Conservation (phyloP, 2,329 filamentous ascomycete genomes). For the Seiridium unicorne region DNA sequence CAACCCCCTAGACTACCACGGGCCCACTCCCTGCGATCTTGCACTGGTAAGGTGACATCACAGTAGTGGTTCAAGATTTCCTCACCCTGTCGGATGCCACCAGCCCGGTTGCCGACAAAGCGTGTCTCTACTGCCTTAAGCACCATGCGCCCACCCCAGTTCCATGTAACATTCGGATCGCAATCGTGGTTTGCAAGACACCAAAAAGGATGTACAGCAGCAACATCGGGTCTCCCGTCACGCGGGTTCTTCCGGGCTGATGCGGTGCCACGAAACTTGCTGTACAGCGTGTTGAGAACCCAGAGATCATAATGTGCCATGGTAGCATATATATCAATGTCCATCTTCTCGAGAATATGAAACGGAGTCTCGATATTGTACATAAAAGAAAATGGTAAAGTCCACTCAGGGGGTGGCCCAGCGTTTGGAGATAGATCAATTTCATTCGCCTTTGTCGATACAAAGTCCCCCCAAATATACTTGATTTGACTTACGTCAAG, state of each 20-base stretch:
- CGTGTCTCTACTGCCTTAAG: slow-evolving; percentile 62
- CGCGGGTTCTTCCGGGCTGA: slow-evolving; percentile 76
- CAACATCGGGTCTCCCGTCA: slow-evolving; percentile 84
- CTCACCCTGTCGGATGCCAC: slow-evolving; percentile 72
- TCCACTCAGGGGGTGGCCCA: slow-evolving; percentile 60
- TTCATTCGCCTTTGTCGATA: slow-evolving; percentile 50
- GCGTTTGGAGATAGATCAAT: slow-evolving; percentile 53
- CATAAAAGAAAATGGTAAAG: slow-evolving; percentile 75
- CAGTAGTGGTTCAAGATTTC: slow-evolving; percentile 96
- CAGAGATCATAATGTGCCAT: slow-evolving; percentile 66
- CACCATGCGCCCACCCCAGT: slow-evolving; percentile 80
- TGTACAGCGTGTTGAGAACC: slow-evolving; percentile 88
- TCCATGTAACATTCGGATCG: slow-evolving; percentile 92
- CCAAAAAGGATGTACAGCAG: slow-evolving; percentile 93
- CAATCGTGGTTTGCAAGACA: slow-evolving; percentile 96
- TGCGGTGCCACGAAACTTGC: slow-evolving; percentile 90
- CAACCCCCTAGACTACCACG: slow-evolving; percentile 81
- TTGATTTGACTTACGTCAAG: slow-evolving; percentile 63
- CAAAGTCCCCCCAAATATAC: slow-evolving; percentile 70
- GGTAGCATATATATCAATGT: slow-evolving; percentile 69
- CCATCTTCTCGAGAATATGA: slow-evolving; percentile 81
- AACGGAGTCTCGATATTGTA: slow-evolving; percentile 73
- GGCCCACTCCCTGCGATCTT: slow-evolving; percentile 85
- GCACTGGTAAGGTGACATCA: slow-evolving; percentile 75
- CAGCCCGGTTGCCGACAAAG: slow-evolving; percentile 46